Evolutionary conservation across 352 stramenopile species (phyloP).

Genomic region (Phytophthora chlamydospora): DNA sequence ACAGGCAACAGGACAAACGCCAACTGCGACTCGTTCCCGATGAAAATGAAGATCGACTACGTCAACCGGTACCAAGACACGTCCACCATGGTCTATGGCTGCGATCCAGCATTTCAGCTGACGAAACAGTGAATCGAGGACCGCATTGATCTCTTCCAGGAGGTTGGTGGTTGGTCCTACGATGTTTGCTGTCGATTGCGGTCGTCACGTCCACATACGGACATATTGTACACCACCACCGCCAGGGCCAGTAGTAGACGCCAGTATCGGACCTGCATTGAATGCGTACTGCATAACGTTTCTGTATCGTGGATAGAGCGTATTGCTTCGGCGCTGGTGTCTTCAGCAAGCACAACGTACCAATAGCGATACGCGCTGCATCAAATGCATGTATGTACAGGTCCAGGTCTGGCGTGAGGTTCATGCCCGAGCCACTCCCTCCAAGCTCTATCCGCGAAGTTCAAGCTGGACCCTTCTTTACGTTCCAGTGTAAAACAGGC

Average conservation of each 20-base stretch:
- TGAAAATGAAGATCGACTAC: constrained; percentile 54
- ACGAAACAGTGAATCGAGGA: constrained; percentile 60
- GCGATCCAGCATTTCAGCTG: constrained; percentile 50
- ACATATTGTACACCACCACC: constrained; percentile 4
- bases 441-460: too few relatives aligned
- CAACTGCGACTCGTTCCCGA: constrained; percentile 63
- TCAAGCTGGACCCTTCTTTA: too few relatives aligned
- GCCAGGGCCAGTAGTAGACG: constrained; percentile 12
- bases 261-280: constrained; percentile 2
- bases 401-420: too few relatives aligned
- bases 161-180: constrained; percentile 40
- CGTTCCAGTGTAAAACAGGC: too few relatives aligned
- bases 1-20: constrained; percentile 34
- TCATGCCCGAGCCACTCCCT: too few relatives aligned
- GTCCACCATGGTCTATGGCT: constrained; percentile 47
- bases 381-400: too few relatives aligned
- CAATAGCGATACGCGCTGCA: too few relatives aligned
- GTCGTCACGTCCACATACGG: constrained; percentile 1
- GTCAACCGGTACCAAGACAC: constrained; percentile 28
- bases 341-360: too few relatives aligned
- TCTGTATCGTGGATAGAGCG: constrained; percentile 9
- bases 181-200: constrained; percentile 11
- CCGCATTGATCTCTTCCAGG: constrained; percentile 47
- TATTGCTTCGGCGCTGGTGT: too few relatives aligned
- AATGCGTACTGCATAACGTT: constrained; percentile 36